Base-by-base conservation (phyloP, 2,329 filamentous ascomycete genomes). In the Trichoderma breve region DNA sequence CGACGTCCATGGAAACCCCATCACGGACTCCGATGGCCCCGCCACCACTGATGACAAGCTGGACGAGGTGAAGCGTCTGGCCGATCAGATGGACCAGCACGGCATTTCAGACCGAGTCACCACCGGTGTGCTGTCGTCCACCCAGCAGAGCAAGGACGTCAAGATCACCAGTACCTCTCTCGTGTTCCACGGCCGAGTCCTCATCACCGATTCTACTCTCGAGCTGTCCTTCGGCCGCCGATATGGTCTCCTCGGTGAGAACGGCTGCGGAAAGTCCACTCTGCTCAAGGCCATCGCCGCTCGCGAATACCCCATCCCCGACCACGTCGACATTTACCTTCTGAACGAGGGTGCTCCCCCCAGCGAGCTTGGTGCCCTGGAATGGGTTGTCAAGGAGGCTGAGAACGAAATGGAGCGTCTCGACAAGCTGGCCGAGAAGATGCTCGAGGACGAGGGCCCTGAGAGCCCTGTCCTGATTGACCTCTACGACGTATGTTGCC, bases 181-280 rank as follows among this genome's bases (percentile, higher is more conserved):
- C 77, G 95, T 98, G 75, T 99, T 99, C 90, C 97, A 99, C 88
- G 96, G 97, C 79, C 94, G 93, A 78, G 96, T 98, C 77, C 91
- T 99, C 73, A 93, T 99, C 84, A 95, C 91, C 81, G 96, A 99
- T 84, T 93, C 93, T 75, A 97, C 91, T 65, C 88, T 99, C 82
- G 97, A 99, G 84, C 88, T 99, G 79, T 95, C 93, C 82, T 96
- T 94, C 82, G 94, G 93, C 76, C 93, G 95, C 79, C 91, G 96
- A 79, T 99, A 99, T 82, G 96, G 96, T 82, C 87, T 99, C 72
- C 86, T 99, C 75, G 96, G 96, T 80, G 96, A 99, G 89, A 99
- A 99, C 92, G 96, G 96, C 76, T 99, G 96, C 84, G 96, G 96
- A 83, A 99, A 99, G 89, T 97, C 93, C 75, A 99, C 96, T n/a